These are phyloP conservation scores for Xylaria bambusicola DNA, from an alignment of 495 filamentous ascomycete genomes.

Conservation along the genomic window DNA sequence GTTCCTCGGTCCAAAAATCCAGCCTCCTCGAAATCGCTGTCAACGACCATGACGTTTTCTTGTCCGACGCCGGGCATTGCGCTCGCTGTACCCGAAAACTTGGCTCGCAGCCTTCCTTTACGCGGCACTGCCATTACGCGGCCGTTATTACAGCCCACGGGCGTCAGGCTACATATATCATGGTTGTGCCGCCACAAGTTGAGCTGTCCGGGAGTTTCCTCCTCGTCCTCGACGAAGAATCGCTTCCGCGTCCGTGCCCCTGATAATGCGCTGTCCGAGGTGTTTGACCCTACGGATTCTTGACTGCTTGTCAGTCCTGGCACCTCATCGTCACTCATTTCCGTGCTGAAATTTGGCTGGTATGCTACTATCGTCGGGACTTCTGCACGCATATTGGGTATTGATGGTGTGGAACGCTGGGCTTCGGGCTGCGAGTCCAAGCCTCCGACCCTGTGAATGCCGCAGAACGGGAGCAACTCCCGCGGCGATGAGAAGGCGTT, in stretches of 20 bases:
- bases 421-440: conserved; percentile 45
- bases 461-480: conserved; percentile 77
- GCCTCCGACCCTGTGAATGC: conserved; percentile 66
- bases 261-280: conserved; percentile 1
- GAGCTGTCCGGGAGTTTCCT: conserved; percentile 17
- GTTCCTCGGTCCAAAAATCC: conserved; percentile 46
- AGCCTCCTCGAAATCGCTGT: conserved; percentile 55
- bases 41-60: conserved; percentile 41
- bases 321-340: conserved; percentile 28
- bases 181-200: conserved; percentile 24
- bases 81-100: conserved; percentile 16
- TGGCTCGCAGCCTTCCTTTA: conserved; percentile 19
- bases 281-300: conserved; percentile 34
- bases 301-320: conserved; percentile 44
- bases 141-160: conserved; percentile 23
- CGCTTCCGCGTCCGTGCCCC: conserved; percentile 40
- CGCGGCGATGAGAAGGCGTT: conserved; percentile 35
- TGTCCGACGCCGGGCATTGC: conserved; percentile 27
- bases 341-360: conserved; percentile 16
- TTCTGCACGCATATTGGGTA: background rate
- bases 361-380: conserved; percentile 4
- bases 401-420: background rate
- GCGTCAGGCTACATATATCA: conserved; percentile 33
- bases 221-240: conserved; percentile 38
- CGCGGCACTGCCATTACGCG: conserved; percentile 46